Evolutionary conservation across 2,329 filamentous ascomycete genomes (phyloP), one percentile per base, ranked within the genome.

Genomic region (Iodosphaeria phyllophila): DNA sequence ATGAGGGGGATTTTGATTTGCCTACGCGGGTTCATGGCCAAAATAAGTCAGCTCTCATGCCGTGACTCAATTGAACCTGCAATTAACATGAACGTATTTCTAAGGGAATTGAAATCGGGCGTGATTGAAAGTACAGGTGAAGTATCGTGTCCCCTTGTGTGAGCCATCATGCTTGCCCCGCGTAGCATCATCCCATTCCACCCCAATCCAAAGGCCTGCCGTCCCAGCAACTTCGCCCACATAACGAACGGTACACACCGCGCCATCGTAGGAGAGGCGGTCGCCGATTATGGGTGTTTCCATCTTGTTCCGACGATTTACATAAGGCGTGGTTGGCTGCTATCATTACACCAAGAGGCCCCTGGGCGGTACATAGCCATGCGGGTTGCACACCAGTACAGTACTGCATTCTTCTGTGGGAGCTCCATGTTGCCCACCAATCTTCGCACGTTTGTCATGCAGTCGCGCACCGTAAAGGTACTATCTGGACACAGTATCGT

Each of bases 131-230:
- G 55, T 64, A 86, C 86, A 92, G 37, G 61, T 55, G 41, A 95
- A 95, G 45, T 93, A 92, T 32, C 66, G 70, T 32, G 64, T 58
- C 30, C 76, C 80, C 34, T 76, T 71, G 50, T 91, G 72, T 31
- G 74, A 71, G 30, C 89, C 89, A 41, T 86, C 68, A 50, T 98
- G 84, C 56, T 93, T 95, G 32, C 89, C 89, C 40, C 84, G 65
- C 18, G 59, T 62, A 28, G 72, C 56, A 46, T 93, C 79, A 50
- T 95, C 86, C 89, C 89, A 98, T 61, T 98, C 89, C 23, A 95
- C 80, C 23, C 89, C 89, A 17, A 95, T 63, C 84, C 86, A 95
- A 33, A 64, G 58, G 24, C 82, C 79, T 21, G 65, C 60, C 6
- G 82, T 84, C 36, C 76, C 78, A 25, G 67, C 60, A 6, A 95